phyloP scores from a whole-genome alignment of 2,329 filamentous ascomycete genomes.

The Alternaria sp. region DNA sequence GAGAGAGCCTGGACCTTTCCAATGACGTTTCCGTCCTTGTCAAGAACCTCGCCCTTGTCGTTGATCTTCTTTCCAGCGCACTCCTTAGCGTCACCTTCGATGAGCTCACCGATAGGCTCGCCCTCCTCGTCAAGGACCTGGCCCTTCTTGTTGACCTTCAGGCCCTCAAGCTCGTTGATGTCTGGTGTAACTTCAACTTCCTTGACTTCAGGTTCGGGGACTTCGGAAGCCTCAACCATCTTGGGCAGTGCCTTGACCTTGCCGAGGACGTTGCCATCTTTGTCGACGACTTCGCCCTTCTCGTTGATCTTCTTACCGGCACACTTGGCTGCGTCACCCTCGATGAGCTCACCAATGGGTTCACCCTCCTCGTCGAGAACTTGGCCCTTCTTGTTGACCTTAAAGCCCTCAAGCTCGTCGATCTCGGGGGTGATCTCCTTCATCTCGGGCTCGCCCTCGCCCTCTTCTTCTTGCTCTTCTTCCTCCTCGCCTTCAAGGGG shows the following conservation, averaged over 20 bases:
- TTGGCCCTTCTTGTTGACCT: conserved; percentile 67
- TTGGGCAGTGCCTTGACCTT: conserved; percentile 64
- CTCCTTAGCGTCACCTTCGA: conserved; percentile 67
- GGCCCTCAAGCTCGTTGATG: conserved; percentile 59
- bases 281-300: conserved; percentile 71
- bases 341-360: conserved; percentile 61
- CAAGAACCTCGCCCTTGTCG: conserved; percentile 70
- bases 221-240: conserved; percentile 38
- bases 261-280: conserved; percentile 70
- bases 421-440: conserved; percentile 56
- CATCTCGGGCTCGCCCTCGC: conserved; percentile 52
- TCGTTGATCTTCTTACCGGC: conserved; percentile 72
- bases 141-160: conserved; percentile 69
- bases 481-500: conserved; percentile 26
- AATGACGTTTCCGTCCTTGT: conserved; percentile 70
- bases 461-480: conserved; percentile 1
- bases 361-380: conserved; percentile 64
- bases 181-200: conserved; percentile 54
- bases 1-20: conserved; percentile 67
- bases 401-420: conserved; percentile 61
- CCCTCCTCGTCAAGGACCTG: conserved; percentile 63
- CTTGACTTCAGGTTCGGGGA: conserved; percentile 51
- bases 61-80: conserved; percentile 73
- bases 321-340: conserved; percentile 70
- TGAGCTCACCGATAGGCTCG: conserved; percentile 62